Base-by-base conservation (phyloP, 805 yeast species). In the Isabelozyma heimii region DNA sequence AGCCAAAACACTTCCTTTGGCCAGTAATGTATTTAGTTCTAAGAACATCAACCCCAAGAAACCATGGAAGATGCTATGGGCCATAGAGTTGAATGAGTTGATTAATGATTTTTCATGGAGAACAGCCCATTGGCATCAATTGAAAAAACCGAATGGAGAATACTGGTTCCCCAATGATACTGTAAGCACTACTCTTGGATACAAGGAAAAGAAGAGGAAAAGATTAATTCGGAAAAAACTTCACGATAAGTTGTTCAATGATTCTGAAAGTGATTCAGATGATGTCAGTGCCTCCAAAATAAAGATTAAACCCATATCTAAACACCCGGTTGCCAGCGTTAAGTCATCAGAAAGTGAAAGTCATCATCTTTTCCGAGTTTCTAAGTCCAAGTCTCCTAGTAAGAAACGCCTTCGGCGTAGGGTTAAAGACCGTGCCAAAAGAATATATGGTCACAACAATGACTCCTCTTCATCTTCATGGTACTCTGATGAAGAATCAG, bases 1-100 rank as follows among this genome's bases (percentile, higher is more conserved):
- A 0, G 63, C 77, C 27, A 75, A 77, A 47, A 72, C 78, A 8
- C 62, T 83, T 5, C 87, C 88, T 12, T 64, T 81, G n/a, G 84
- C 90, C 2, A 84, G 88, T 6, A 77, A 82, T 50, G 85, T 81
- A 1, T 85, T 87, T 55, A 79, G 83, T 44, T 54, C 60, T n/a
- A 63, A 65, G 42, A 66, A 63, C 49, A 45, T 37, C 5, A 42
- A 55, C 43, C 13, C 51, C 48, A 68, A 64, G 38, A 70, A 72
- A 24, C 69, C 68, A 17, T 71, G 74, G 63, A 75, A 74, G 49
- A 64, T 81, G 59, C 67, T 76, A 5, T 87, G 91, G 91, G 83
- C 85, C 45, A 75, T 87, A 5, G 86, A 83, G 47, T 58, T 83
- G 44, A 72, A 78, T 49, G 94, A 87, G 58, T 63, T 76, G 28